These are phyloP conservation scores for Nicotiana knightiana DNA, from an alignment of 257 asterid genomes.

Conservation along the genomic window DNA sequence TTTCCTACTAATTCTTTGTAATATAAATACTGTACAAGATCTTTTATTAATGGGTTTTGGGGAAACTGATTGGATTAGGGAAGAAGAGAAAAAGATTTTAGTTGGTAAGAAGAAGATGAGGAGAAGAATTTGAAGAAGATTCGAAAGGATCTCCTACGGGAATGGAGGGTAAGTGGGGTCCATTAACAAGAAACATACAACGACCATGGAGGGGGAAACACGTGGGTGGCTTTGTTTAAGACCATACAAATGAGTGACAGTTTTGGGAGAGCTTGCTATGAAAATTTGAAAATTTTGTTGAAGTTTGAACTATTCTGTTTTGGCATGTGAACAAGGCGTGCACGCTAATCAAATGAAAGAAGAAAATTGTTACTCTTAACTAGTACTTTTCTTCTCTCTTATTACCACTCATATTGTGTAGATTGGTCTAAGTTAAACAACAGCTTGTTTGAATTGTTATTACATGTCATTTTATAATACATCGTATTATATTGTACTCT, in stretches of 20 bases:
- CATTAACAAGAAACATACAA: not conserved
- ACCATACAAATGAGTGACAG: not conserved
- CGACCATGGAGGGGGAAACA: constrained; percentile 11
- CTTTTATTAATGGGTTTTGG: not conserved
- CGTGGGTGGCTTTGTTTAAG: constrained; percentile 11
- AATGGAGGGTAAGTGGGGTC: constrained; percentile 8
- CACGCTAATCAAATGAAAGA: not conserved
- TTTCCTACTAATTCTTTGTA: not conserved
- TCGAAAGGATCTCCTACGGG: constrained; percentile 9
- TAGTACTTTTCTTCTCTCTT: too few relatives aligned
- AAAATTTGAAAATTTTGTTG: not conserved
- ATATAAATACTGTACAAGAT: constrained; percentile 5
- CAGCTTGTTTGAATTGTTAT: too few relatives aligned
- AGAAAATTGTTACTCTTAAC: too few relatives aligned
- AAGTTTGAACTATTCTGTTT: not conserved
- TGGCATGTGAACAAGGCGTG: not conserved
- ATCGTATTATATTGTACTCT: too few relatives aligned
- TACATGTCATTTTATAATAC: too few relatives aligned
- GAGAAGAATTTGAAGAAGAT: not conserved
- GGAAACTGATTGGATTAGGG: constrained; percentile 22
- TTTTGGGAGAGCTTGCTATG: not conserved
- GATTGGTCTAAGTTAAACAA: too few relatives aligned
- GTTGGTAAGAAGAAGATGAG: not conserved
- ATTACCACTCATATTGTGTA: too few relatives aligned
- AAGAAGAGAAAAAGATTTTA: constrained; percentile 8